phyloP scores from a whole-genome alignment of 345 rosid genomes.

The Passiflora organensis region DNA sequence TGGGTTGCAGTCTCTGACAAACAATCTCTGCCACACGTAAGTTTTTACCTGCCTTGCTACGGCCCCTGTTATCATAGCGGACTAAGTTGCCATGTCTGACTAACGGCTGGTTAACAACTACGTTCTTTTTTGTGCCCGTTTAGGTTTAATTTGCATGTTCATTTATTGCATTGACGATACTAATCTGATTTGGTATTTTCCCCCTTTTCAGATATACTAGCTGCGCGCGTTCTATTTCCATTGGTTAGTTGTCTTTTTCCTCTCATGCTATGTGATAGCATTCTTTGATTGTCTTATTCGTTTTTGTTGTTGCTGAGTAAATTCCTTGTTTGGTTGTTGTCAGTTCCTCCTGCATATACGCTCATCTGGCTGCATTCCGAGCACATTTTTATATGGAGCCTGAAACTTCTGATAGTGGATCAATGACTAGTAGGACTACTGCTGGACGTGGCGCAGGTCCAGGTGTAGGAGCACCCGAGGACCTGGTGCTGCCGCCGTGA shows the following conservation, averaged over 20 bases:
- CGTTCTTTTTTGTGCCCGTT: background rate
- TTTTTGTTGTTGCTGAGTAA: no score
- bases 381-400: slow-evolving; percentile 99
- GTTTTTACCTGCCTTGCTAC: background rate
- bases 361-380: slow-evolving; percentile 95
- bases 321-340: no score
- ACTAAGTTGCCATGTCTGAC: background rate
- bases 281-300: no score
- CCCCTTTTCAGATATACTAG: slow-evolving; percentile 68
- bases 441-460: no score
- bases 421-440: slow-evolving; percentile 71
- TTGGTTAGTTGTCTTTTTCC: slow-evolving; percentile 43
- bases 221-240: slow-evolving; percentile 94
- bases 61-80: background rate
- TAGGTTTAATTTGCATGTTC: background rate
- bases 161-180: background rate
- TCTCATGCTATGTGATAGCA: background rate
- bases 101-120: background rate
- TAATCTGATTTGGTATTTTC: background rate
- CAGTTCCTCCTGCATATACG: slow-evolving; percentile 99
- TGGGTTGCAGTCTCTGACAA: slow-evolving; percentile 83
- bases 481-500: no score
- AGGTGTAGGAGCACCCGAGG: no score
- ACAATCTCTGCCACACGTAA: slow-evolving; percentile 94
- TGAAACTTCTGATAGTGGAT: slow-evolving; percentile 94